These are phyloP conservation scores for Leishmania arabica DNA, from an alignment of 208 protist genomes.

Conservation along the genomic window DNA sequence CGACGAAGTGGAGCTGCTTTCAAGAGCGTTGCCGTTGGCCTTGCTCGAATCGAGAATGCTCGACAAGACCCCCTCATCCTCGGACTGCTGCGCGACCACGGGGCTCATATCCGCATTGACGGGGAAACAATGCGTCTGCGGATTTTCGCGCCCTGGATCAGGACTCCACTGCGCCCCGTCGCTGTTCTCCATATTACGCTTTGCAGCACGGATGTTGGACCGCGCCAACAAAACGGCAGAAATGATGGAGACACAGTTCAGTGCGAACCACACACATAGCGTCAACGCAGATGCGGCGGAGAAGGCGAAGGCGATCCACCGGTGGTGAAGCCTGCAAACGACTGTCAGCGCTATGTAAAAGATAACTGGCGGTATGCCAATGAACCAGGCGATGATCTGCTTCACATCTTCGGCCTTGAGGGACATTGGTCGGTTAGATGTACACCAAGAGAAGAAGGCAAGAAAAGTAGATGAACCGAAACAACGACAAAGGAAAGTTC, in stretches of 20 bases:
- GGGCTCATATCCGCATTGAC: neutral
- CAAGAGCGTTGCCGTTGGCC: neutral
- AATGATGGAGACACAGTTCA: constrained; percentile 21
- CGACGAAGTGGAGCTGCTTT: neutral
- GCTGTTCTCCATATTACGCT: neutral
- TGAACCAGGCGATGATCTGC: constrained; percentile 30
- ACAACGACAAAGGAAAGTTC: neutral
- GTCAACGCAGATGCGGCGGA: constrained; percentile 19
- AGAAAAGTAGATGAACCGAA: neutral
- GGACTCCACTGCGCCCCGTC: neutral
- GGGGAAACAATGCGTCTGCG: neutral
- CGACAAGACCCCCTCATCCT: constrained; percentile 17
- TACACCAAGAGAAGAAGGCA: neutral
- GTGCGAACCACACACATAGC: constrained; percentile 16
- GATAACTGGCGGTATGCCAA: constrained; percentile 22
- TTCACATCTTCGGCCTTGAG: neutral
- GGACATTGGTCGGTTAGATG: neutral
- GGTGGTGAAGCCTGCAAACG: constrained; percentile 25
- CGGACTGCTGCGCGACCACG: neutral
- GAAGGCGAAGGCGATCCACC: constrained; percentile 40
- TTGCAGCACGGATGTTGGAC: neutral
- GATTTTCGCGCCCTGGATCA: neutral
- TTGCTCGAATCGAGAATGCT: constrained; percentile 24
- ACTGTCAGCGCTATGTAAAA: constrained; percentile 50
- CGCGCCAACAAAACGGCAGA: neutral